Base-by-base conservation (phyloP, 108 stramenopile species). In the Cyclostephanos tholiformis region DNA sequence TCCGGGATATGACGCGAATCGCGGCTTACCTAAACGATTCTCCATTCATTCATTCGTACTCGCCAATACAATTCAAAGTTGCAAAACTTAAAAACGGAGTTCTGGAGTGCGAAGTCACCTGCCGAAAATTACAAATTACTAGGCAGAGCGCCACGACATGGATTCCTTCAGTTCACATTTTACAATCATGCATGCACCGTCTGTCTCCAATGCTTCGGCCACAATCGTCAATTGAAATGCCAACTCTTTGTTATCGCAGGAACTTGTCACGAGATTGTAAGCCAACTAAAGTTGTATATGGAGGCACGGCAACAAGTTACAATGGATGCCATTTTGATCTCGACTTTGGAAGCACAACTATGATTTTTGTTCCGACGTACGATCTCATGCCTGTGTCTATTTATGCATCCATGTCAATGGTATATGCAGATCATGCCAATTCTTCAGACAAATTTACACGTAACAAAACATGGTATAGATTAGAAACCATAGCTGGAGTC, bases 201-300 rank as follows among this genome's bases (percentile, higher is more conserved):
- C 26, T 72, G 26, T 72, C 72, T 29, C 26, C 22, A 19, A 55
- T 67, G 30, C 48, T 75, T 27, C 58, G 66, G 20, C 60, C 74
- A 62, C 58, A 67, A 44, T 75, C 74, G 30, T 49, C 38, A 19
- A 51, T 43, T 29, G 25, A 32, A 19, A 75, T 59, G 64, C 55
- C 64, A 22, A 55, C 74, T 12, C 29, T 75, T 51, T 75, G 65
- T 43, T 75, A 75, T 29, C 74, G 74, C 23, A 38, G 43, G 64
- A 66, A 25, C 19, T 14, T 32, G 26, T 25, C 26, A 27, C 20
- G 53, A 48, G 35, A 50, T 35, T 55, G 74, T n/a, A 51, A 11
- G 65, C 52, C 39, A 6, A 62, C 27, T n/a, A 50, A 50, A 53
- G 62, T 72, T 63, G 50, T 72, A 38, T 64, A 63, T 65, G 74